Evolutionary conservation across 345 rosid genomes (phyloP).

Genomic region (Clausena lansium): DNA sequence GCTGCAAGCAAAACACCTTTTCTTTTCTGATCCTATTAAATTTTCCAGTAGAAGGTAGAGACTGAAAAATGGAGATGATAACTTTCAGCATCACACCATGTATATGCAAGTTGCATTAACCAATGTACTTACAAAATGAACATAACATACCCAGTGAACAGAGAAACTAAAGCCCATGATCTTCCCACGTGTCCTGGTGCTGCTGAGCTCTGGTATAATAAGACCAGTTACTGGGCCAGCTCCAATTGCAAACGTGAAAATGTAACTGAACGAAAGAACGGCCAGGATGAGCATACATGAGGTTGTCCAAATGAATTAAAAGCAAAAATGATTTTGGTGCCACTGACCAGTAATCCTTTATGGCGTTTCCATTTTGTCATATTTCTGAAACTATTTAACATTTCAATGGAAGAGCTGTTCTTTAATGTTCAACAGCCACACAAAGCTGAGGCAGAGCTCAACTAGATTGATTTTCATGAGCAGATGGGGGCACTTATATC

Average conservation of each 20-base stretch:
- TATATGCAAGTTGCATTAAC: background rate
- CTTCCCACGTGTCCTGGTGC: constrained; percentile 68
- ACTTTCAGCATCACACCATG: background rate
- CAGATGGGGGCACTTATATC: background rate
- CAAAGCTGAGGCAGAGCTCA: background rate
- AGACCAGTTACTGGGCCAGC: constrained; percentile 82
- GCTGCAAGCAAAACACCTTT: background rate
- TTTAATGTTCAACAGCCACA: background rate
- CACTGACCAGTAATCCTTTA: background rate
- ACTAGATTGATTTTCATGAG: background rate
- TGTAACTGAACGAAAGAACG: constrained; percentile 43
- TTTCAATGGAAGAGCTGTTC: background rate
- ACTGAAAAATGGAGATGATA: background rate
- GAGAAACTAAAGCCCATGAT: constrained; percentile 70
- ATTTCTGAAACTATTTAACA: background rate
- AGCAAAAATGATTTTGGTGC: background rate
- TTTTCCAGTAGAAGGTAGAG: background rate
- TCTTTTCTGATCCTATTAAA: background rate
- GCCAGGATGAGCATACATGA: background rate
- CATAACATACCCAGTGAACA: constrained; percentile 68
- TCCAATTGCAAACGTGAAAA: constrained; percentile 66
- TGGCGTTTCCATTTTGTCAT: background rate
- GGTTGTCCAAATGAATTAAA: background rate
- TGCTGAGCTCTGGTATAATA: constrained; percentile 73
- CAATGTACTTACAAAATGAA: background rate